Percentiles rank a stretch among this genome's conserved stretches.
Conservation (phyloP, 1,284 basidiomycete genomes). For the Moniliophthora roreri region DNA sequence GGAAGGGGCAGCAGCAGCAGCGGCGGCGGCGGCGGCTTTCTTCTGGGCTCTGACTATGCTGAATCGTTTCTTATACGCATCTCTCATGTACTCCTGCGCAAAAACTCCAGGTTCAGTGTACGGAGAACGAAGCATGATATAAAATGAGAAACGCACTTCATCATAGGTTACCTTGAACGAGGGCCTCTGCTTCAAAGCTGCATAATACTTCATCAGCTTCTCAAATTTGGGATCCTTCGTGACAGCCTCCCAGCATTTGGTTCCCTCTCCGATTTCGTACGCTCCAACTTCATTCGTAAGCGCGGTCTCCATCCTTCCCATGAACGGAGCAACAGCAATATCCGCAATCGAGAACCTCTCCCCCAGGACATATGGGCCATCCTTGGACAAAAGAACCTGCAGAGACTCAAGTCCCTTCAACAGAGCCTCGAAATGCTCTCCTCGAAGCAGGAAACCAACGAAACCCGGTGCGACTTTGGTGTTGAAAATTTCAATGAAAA, state of each 20-base stretch:
- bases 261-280: constrained; percentile 41
- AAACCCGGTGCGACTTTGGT: constrained; percentile 42
- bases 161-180: constrained; percentile 50
- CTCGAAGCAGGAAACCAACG: constrained; percentile 34
- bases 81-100: too few species aligned
- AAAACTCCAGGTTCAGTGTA: too few species aligned
- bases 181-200: constrained; percentile 39
- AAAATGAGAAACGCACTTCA: constrained; percentile 36
- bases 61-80: too few species aligned
- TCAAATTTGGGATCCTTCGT: constrained; percentile 39
- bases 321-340: constrained; percentile 48
- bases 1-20: too few species aligned
- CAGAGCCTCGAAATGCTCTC: constrained; percentile 34
- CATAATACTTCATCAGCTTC: constrained; percentile 42
- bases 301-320: constrained; percentile 39
- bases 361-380: constrained; percentile 39
- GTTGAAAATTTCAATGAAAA: constrained; percentile 55
- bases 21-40: too few species aligned
- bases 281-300: constrained; percentile 46
- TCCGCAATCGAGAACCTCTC: constrained; percentile 56
- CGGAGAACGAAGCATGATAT: too few species aligned
- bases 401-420: constrained; percentile 8
- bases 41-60: too few species aligned
- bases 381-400: constrained; percentile 30
- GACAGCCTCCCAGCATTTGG: constrained; percentile 36